Base-by-base conservation (phyloP, 768 basidiomycete genomes). In the Trametes punicea region DNA sequence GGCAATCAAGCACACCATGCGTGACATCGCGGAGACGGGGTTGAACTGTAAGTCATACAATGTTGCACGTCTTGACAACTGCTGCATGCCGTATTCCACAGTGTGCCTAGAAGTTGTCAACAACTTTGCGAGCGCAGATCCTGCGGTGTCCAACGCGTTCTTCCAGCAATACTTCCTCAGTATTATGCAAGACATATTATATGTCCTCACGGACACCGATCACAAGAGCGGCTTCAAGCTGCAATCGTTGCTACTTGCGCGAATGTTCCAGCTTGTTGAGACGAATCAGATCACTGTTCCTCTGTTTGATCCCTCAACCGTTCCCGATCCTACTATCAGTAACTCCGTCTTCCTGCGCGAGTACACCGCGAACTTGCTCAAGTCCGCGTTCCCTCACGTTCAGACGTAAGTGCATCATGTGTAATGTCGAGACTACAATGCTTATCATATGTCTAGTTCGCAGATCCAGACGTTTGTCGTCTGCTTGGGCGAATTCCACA, bases 1-100 rank as follows among this genome's bases (percentile, higher is more conserved):
- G 96, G 96, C 94, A n/a, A 96, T 98, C 77, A 99, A 99, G 72
- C 97, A 99, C 75, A 98, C 93, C 15, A 94, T 97, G 93, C 84
- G 96, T 51, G 96, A 98, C 71, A 97, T 99, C 59, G 92, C 93
- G 4, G 96, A 98, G 68, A 90, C 88, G 39, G 90, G 90, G 39
- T 71, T 92, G 56, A 90, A 87, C 65, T 68, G 90, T 92, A 73
- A 51, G 81, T 73, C 60, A 51, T 62, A 25, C 34, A 15, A 29
- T 29, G 1, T 8, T 13, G 16, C 11, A n/a, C 8, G 34, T 30
- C 39, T 16, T n/a, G 29, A 46, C n/a, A 16, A 30, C n/a, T 21
- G 15, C 47, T 42, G 46, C 18, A 20, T 36, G 23, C 20, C 15
- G 13, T 16, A 15, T 20, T 47, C 21, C 46, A 18, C 57, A 93